phyloP scores from a whole-genome alignment of 177 flowering plant species.

The Vitis hybrid region DNA sequence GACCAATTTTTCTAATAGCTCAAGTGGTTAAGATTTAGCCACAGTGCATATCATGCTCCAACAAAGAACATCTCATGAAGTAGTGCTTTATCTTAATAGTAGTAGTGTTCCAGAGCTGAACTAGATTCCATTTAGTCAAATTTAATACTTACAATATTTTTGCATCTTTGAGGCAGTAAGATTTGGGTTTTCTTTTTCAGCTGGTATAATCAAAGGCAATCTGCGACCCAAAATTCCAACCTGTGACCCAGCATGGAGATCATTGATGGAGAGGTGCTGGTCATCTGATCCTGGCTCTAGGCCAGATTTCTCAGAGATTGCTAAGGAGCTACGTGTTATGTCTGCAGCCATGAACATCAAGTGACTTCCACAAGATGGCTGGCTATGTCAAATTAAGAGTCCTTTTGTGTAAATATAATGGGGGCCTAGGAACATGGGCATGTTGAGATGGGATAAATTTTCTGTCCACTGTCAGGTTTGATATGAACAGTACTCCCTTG shows the following conservation, averaged over 20 bases:
- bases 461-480: constrained; percentile 6
- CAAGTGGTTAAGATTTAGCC: too few species aligned
- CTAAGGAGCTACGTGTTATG: constrained; percentile 42
- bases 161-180: too few species aligned
- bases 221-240: constrained; percentile 43
- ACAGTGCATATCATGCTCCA: too few species aligned
- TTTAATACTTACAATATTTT: too few species aligned
- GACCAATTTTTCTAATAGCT: too few species aligned
- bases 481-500: neutral
- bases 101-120: too few species aligned
- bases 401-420: neutral
- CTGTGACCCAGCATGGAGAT: constrained; percentile 50
- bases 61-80: too few species aligned
- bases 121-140: too few species aligned
- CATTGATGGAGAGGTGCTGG: constrained; percentile 58
- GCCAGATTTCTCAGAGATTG: constrained; percentile 46
- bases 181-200: constrained; percentile 17
- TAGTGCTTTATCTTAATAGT: too few species aligned
- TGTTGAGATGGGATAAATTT: constrained; percentile 4
- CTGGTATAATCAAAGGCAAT: constrained; percentile 36
- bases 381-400: neutral
- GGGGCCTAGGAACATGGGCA: neutral
- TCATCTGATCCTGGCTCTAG: constrained; percentile 36
- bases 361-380: constrained; percentile 4
- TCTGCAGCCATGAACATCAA: constrained; percentile 35